phyloP scores from a whole-genome alignment of 2,329 filamentous ascomycete species.

The Arthrobotrys entomopaga region DNA sequence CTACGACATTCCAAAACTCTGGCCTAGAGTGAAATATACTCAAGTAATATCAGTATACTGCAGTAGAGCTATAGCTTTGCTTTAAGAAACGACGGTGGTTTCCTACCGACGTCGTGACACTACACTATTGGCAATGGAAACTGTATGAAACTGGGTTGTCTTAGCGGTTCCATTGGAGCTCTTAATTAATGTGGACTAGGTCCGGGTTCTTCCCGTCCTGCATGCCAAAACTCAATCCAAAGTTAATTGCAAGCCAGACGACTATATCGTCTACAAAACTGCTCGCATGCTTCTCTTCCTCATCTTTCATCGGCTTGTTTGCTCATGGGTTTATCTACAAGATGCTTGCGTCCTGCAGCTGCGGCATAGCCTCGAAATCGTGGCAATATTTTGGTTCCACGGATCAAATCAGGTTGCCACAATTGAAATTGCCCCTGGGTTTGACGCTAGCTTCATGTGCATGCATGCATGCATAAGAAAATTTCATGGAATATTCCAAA shows the following conservation, averaged over 20 bases:
- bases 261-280: no score
- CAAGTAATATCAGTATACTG: not conserved
- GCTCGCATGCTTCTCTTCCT: no score
- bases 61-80: not conserved
- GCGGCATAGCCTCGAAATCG: not conserved
- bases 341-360: no score
- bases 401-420: not conserved
- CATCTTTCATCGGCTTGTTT: no score
- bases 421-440: no score
- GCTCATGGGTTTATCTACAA: no score
- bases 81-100: slow-evolving; percentile 32
- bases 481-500: not conserved
- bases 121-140: not conserved
- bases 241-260: no score
- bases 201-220: slow-evolving; percentile 9
- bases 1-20: slow-evolving; percentile 17
- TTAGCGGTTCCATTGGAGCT: slow-evolving; percentile 15
- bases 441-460: not conserved
- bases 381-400: not conserved
- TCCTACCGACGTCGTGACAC: slow-evolving; percentile 1
- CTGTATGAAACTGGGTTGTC: slow-evolving; percentile 21
- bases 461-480: not conserved
- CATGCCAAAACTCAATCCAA: not conserved
- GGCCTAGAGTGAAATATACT: not conserved
- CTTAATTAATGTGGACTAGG: not conserved